Conservation (phyloP, 2,329 filamentous ascomycete species). For the Fragosphaeria purpurea region DNA sequence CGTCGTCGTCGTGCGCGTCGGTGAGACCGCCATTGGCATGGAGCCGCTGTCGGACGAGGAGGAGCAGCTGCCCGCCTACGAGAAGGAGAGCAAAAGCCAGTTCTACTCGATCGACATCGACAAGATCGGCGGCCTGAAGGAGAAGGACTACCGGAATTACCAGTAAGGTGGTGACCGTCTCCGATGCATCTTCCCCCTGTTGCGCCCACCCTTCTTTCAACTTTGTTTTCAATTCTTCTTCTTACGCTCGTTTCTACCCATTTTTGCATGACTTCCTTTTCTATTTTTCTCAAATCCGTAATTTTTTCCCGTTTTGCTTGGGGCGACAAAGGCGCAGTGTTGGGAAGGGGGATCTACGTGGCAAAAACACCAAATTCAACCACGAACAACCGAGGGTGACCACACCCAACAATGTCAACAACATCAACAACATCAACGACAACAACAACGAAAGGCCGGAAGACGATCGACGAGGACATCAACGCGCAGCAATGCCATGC, state of each 20-base stretch:
- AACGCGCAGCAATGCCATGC: no score
- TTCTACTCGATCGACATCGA: constrained; percentile 95
- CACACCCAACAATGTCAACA: neutral
- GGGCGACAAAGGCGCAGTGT: constrained; percentile 1
- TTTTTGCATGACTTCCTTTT: neutral
- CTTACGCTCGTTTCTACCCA: constrained; percentile 4
- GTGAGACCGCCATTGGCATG: constrained; percentile 77
- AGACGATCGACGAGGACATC: no score
- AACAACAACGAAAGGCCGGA: neutral
- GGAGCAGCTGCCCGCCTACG: constrained; percentile 75
- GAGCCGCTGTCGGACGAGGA: constrained; percentile 79
- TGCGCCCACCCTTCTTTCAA: neutral
- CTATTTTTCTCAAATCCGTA: constrained; percentile 1
- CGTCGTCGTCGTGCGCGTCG: constrained; percentile 84
- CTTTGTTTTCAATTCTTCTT: constrained; percentile 1
- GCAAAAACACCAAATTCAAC: neutral
- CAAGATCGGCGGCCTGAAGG: constrained; percentile 85
- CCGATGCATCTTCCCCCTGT: neutral
- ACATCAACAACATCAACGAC: no score
- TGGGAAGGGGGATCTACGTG: no score
- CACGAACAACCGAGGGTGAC: neutral
- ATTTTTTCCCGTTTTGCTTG: neutral
- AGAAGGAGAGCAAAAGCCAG: constrained; percentile 65
- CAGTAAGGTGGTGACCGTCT: constrained; percentile 11
- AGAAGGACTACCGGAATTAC: constrained; percentile 55